Base-by-base conservation (phyloP, 805 yeast genomes). In the Kluyveromyces lactis region DNA sequence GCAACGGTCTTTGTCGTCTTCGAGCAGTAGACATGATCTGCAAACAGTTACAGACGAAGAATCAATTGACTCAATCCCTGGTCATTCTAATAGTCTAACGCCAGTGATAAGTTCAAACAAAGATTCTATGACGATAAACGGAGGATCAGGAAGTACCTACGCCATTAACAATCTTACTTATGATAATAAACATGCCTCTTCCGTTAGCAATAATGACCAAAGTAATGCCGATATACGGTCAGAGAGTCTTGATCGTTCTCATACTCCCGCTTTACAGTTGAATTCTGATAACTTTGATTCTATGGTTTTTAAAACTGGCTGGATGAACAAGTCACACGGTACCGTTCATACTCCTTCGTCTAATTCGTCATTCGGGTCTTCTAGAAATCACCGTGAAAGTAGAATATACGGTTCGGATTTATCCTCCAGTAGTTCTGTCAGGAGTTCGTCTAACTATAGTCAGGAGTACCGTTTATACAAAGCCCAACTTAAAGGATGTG, bases 401-500 rank as follows among this genome's bases (percentile, higher is more conserved):
- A 49, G 53, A 41, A 32, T 53, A 4, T 55, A 48, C 36, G 48
- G 45, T 5, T 30, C 36, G 17, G 37, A 21, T 11, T 13, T 50
- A 46, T 46, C 47, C 28, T 42, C 40, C 16, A 33, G 52, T 3
- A 43, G 46, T 17, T 32, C 53, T 4, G 56, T 52, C 31, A 47
- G 52, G 13, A 42, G 34, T 6, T 31, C 34, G 15, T 28, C 33
- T 16, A 37, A 24, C 12, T 33, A 26, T 31, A 26, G 40, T 4
- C 32, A 40, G 19, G 61, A 58, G 26, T 60, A 56, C 40, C 51
- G 72, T 42, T 56, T 85, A 24, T 75, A 67, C 41, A 68, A 81
- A 37, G 86, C 82, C 0, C 85, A 79, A 51, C 62, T 87, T 42
- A 75, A 71, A 49, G 95, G 95, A 15, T 75, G 87, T 2, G 66